A percentile compares a stretch with the other conserved stretches of the same genome.
Evolutionary conservation across 2,329 filamentous ascomycete species (phyloP).

Genomic region (Trichoderma polysporum): DNA sequence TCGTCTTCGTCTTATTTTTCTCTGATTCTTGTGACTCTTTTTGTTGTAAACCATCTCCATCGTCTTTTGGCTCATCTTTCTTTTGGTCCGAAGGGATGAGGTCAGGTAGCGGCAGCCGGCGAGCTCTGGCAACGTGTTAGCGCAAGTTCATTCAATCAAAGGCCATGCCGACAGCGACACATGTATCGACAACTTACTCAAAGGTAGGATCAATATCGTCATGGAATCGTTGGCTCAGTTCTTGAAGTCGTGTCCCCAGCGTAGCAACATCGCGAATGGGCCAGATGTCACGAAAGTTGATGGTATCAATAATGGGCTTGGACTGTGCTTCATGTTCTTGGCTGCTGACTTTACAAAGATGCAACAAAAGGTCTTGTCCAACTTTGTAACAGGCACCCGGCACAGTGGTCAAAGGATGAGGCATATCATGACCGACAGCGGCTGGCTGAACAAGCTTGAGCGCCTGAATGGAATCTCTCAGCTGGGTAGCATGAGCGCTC

Average conservation of each 20-base stretch:
- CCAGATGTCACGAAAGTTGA: constrained; percentile 26
- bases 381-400: constrained; percentile 28
- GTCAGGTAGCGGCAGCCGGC: neutral
- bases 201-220: constrained; percentile 9
- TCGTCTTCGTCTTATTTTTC: neutral
- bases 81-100: neutral
- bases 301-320: neutral
- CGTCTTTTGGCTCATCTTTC: neutral
- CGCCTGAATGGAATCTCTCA: neutral
- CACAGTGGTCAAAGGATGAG: neutral
- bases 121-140: neutral
- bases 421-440: neutral
- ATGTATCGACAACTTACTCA: neutral
- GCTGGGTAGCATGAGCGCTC: neutral
- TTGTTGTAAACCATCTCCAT: neutral
- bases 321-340: neutral
- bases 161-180: neutral
- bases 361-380: constrained; percentile 28
- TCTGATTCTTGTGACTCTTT: neutral
- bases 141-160: neutral
- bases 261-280: constrained; percentile 23
- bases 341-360: constrained; percentile 23
- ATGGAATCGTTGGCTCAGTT: constrained; percentile 23
- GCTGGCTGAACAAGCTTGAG: neutral
- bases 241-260: constrained; percentile 24